Conservation (phyloP, 768 basidiomycete species). For the Dentipellis sp. region DNA sequence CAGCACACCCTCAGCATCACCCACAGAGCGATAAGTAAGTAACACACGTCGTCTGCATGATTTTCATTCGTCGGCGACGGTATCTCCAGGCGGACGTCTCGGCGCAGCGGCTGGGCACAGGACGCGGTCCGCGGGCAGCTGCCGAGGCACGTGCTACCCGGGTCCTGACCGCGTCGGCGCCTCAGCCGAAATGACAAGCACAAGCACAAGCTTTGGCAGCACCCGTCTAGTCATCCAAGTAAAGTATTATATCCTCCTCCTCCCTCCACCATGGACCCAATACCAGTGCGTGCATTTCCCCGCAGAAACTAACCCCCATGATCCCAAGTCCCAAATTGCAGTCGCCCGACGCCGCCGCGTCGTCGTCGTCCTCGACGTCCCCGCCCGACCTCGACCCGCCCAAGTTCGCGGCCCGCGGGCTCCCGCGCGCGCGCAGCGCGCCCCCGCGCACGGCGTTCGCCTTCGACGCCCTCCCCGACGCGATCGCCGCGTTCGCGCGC, state of each 20-base stretch:
- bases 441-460: conserved; percentile 32
- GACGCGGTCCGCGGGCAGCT: not conserved
- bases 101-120: no score
- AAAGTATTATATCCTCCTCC: no score
- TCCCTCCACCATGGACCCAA: not conserved
- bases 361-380: not conserved
- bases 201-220: not conserved
- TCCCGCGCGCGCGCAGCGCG: conserved; percentile 14
- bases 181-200: not conserved
- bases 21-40: no score
- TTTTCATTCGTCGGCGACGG: no score
- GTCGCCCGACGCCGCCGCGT: no score
- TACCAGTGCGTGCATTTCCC: no score
- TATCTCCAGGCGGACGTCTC: no score
- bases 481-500: conserved; percentile 60
- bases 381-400: conserved; percentile 10
- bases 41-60: no score
- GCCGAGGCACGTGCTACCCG: not conserved
- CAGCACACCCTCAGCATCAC: no score
- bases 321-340: no score
- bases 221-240: no score
- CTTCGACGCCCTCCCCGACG: conserved; percentile 78
- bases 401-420: conserved; percentile 11
- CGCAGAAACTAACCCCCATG: no score
- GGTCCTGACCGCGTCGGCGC: not conserved